These are phyloP conservation scores for Canavalia gladiata DNA, from an alignment of 306 rosid species.

Conservation along the genomic window DNA sequence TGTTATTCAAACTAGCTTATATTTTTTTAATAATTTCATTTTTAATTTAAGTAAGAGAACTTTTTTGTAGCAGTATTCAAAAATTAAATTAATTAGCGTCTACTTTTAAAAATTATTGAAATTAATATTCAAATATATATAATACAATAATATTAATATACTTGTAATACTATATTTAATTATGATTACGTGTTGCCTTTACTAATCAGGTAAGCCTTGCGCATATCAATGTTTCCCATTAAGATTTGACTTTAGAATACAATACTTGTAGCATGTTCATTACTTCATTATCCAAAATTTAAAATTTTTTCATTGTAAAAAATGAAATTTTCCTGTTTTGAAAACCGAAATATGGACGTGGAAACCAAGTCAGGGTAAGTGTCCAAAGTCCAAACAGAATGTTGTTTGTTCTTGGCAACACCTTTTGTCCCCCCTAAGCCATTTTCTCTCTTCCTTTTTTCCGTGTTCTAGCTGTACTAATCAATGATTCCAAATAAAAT, in stretches of 20 bases:
- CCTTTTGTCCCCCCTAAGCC: not conserved
- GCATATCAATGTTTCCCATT: not conserved
- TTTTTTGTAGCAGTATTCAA: not conserved
- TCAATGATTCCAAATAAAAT: not conserved
- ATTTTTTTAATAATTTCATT: not conserved
- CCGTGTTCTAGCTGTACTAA: constrained; percentile 1
- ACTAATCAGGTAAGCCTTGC: not conserved
- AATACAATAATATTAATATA: not conserved
- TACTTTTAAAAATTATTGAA: not conserved
- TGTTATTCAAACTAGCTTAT: not conserved
- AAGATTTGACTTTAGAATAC: not conserved
- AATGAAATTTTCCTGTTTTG: too few species aligned
- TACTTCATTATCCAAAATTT: too few species aligned
- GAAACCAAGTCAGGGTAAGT: too few species aligned
- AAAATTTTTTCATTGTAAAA: too few species aligned
- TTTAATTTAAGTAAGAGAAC: not conserved
- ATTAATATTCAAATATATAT: not conserved
- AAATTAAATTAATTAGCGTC: not conserved
- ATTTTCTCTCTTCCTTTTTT: not conserved
- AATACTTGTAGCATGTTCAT: not conserved
- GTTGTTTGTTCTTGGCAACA: constrained; percentile 16
- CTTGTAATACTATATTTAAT: not conserved
- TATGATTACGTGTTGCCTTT: not conserved
- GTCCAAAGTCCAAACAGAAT: too few species aligned
- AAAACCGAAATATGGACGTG: too few species aligned